Evolutionary conservation across 495 filamentous ascomycete genomes (phyloP).

Genomic region (Lasiosphaeria ovina): DNA sequence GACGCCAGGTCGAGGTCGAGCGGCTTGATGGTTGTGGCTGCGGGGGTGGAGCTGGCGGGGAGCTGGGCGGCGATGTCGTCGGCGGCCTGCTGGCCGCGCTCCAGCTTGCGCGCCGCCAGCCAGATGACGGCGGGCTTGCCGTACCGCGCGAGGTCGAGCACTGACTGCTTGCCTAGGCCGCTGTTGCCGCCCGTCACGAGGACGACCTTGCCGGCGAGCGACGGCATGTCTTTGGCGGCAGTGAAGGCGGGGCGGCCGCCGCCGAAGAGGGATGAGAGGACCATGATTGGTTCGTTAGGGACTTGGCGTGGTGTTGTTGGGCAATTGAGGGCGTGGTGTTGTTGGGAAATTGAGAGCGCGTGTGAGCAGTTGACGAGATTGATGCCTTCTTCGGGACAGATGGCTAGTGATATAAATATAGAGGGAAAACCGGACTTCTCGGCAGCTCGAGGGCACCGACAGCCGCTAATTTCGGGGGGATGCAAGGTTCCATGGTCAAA

Average conservation of each 20-base stretch:
- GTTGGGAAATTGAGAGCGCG: too few relatives aligned
- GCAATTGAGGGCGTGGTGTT: too few relatives aligned
- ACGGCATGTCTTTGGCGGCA: slow-evolving; percentile 56
- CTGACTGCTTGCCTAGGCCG: slow-evolving; percentile 65
- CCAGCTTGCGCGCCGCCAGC: slow-evolving; percentile 57
- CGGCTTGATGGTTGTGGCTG: slow-evolving; percentile 23
- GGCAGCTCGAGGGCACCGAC: too few relatives aligned
- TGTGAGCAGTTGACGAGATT: too few relatives aligned
- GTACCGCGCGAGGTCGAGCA: slow-evolving; percentile 53
- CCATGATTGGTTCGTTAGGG: too few relatives aligned
- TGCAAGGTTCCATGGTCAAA: too few relatives aligned
- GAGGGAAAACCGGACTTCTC: too few relatives aligned
- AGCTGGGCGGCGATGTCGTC: slow-evolving; percentile 19
- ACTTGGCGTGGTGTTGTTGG: too few relatives aligned
- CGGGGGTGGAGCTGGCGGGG: background rate
- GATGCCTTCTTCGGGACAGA: too few relatives aligned
- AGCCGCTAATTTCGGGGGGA: too few relatives aligned
- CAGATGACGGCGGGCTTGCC: slow-evolving; percentile 57
- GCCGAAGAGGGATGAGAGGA: slow-evolving; percentile 1
- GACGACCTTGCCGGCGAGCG: slow-evolving; percentile 57
- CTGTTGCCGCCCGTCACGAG: slow-evolving; percentile 64
- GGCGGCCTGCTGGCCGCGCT: slow-evolving; percentile 28
- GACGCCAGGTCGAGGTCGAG: slow-evolving; percentile 40
- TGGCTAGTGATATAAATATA: too few relatives aligned
- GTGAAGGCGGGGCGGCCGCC: slow-evolving; percentile 16